These are phyloP conservation scores for Neofusicoccum cordaticola DNA, from an alignment of 2,329 filamentous ascomycete species.

Conservation along the genomic window DNA sequence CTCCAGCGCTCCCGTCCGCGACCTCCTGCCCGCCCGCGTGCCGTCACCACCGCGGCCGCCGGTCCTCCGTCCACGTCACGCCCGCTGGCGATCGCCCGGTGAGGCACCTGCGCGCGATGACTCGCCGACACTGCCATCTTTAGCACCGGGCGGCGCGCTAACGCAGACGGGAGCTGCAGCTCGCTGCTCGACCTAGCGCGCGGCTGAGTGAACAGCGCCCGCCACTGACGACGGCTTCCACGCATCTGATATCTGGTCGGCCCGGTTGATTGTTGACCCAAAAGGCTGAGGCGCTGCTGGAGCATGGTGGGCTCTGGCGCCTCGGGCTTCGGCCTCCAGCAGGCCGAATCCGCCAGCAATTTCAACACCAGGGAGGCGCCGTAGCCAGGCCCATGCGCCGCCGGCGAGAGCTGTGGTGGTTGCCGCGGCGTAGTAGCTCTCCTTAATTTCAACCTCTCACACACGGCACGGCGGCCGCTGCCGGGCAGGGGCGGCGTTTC, in stretches of 20 bases:
- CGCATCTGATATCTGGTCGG: background rate
- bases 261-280: conserved; percentile 10
- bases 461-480: background rate
- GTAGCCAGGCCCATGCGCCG: background rate
- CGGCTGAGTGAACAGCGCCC: conserved; percentile 4
- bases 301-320: background rate
- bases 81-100: background rate
- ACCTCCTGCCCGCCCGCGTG: background rate
- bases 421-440: background rate
- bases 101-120: background rate
- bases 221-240: conserved; percentile 2
- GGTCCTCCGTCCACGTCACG: conserved; percentile 8
- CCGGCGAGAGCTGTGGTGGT: background rate
- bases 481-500: background rate
- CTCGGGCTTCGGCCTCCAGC: background rate
- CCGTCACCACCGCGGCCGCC: background rate
- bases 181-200: background rate
- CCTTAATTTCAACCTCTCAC: conserved; percentile 7
- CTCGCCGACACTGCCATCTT: background rate
- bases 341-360: background rate
- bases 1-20: background rate
- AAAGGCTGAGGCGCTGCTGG: background rate
- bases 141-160: background rate
- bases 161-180: background rate
- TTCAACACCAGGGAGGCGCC: background rate